These are phyloP conservation scores for Lanzia echinophila DNA, from an alignment of 2,329 filamentous ascomycete genomes.

Conservation along the genomic window DNA sequence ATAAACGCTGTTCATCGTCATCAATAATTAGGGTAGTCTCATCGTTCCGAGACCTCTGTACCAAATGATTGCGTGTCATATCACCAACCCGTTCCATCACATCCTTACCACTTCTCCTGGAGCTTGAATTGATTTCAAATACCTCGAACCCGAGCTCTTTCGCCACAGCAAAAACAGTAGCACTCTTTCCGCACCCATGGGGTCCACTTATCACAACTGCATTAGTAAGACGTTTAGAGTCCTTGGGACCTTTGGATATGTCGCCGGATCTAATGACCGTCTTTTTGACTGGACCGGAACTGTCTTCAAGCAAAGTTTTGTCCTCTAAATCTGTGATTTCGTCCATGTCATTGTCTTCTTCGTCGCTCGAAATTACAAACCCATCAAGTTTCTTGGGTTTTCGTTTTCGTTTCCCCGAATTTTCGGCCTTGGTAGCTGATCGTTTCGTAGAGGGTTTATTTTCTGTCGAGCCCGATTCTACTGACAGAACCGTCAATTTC, in stretches of 20 bases:
- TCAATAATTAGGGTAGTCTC: conserved; percentile 25
- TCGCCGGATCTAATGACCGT: conserved; percentile 47
- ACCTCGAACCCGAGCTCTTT: conserved; percentile 89
- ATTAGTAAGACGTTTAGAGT: conserved; percentile 54
- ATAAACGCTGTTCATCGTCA: conserved; percentile 30
- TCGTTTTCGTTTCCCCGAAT: conserved; percentile 57
- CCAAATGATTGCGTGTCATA: conserved; percentile 93
- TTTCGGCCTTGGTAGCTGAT: conserved; percentile 27
- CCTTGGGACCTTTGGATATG: conserved; percentile 30
- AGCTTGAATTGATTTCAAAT: conserved; percentile 87
- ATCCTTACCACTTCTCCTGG: conserved; percentile 79
- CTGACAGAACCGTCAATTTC: conserved; percentile 66
- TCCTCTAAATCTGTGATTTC: conserved; percentile 59
- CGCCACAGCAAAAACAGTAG: conserved; percentile 83
- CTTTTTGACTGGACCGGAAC: conserved; percentile 39
- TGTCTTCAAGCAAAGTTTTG: conserved; percentile 31
- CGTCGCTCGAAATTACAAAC: conserved; percentile 73
- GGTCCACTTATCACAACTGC: conserved; percentile 84
- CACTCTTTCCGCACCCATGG: conserved; percentile 86
- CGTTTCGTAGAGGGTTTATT: conserved; percentile 18
- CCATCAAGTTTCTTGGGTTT: conserved; percentile 62
- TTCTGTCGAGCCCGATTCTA: conserved; percentile 51
- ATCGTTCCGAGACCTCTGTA: conserved; percentile 46
- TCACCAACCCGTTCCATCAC: conserved; percentile 88
- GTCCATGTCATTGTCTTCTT: conserved; percentile 64